These are phyloP conservation scores for Pterocarpus macrocarpus DNA, from an alignment of 306 rosid species.

Conservation along the genomic window DNA sequence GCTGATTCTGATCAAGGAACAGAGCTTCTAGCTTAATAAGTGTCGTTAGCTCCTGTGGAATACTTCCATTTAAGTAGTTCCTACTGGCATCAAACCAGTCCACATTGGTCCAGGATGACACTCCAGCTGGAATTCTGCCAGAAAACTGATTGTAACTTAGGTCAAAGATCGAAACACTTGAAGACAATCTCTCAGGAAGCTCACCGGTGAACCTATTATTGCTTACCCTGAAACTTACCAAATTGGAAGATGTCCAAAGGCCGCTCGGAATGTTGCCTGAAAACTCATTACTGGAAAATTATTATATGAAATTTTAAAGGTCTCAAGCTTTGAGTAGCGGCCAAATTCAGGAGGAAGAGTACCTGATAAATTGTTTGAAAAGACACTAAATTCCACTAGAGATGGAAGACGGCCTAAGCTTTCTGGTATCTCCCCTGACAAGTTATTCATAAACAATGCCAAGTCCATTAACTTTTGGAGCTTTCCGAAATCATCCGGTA, in stretches of 20 bases:
- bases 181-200: conserved; percentile 62
- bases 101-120: conserved; percentile 61
- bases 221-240: conserved; percentile 44
- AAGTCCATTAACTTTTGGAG: conserved; percentile 50
- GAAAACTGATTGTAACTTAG: conserved; percentile 65
- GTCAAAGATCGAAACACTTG: conserved; percentile 53
- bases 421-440: conserved; percentile 68
- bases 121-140: conserved; percentile 66
- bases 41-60: conserved; percentile 66
- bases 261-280: conserved; percentile 62
- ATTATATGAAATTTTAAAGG: conserved; percentile 53
- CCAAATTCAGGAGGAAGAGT: conserved; percentile 71
- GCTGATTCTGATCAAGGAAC: conserved; percentile 61
- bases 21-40: conserved; percentile 51
- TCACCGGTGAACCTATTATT: conserved; percentile 64
- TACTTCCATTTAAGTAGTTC: conserved; percentile 62
- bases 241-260: conserved; percentile 55
- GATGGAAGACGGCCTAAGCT: conserved; percentile 65
- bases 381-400: conserved; percentile 50
- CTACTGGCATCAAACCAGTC: conserved; percentile 58
- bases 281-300: conserved; percentile 45
- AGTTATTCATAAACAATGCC: conserved; percentile 53
- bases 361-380: conserved; percentile 65
- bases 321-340: conserved; percentile 48
- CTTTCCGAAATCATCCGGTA: conserved; percentile 71